Conservation (phyloP, 2,329 filamentous ascomycete species). For the Verticillium zaregamsianum region DNA sequence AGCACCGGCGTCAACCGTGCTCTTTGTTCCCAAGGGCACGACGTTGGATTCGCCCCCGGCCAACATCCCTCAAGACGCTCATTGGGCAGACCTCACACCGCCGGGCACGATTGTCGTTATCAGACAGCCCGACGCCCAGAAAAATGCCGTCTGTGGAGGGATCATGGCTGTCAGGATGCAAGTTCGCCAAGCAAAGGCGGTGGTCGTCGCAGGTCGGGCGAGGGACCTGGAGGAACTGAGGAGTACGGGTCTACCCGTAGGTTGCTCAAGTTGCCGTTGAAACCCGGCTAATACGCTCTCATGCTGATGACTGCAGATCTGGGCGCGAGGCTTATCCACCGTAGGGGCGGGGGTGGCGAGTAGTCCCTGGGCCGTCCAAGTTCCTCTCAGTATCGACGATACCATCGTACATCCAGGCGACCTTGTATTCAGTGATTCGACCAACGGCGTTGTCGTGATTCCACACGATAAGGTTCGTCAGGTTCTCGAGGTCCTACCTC, state of each 20-base stretch:
- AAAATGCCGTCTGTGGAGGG: slow-evolving; percentile 70
- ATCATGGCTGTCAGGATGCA: slow-evolving; percentile 72
- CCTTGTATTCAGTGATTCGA: slow-evolving; percentile 64
- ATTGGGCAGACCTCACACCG: slow-evolving; percentile 65
- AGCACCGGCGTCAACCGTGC: slow-evolving; percentile 55
- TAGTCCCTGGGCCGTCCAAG: slow-evolving; percentile 49
- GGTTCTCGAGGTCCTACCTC: slow-evolving; percentile 57
- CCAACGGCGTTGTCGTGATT: slow-evolving; percentile 67
- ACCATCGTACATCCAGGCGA: slow-evolving; percentile 51
- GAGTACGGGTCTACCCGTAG: slow-evolving; percentile 50
- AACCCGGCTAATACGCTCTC: not conserved
- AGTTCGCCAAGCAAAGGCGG: slow-evolving; percentile 51
- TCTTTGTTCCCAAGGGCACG: slow-evolving; percentile 58
- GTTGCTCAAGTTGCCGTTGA: slow-evolving; percentile 18
- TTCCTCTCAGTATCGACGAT: slow-evolving; percentile 38
- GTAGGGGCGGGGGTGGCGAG: slow-evolving; percentile 54
- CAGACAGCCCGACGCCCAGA: slow-evolving; percentile 60
- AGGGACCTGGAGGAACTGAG: slow-evolving; percentile 61
- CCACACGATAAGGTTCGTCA: slow-evolving; percentile 55
- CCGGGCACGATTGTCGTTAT: slow-evolving; percentile 61
- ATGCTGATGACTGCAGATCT: slow-evolving; percentile 35
- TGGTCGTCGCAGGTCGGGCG: slow-evolving; percentile 65
- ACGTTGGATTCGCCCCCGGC: slow-evolving; percentile 20
- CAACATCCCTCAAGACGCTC: slow-evolving; percentile 55
- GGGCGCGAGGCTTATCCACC: slow-evolving; percentile 52